Conservation (phyloP, 805 yeast genomes). For the Lachancea dasiensis region DNA sequence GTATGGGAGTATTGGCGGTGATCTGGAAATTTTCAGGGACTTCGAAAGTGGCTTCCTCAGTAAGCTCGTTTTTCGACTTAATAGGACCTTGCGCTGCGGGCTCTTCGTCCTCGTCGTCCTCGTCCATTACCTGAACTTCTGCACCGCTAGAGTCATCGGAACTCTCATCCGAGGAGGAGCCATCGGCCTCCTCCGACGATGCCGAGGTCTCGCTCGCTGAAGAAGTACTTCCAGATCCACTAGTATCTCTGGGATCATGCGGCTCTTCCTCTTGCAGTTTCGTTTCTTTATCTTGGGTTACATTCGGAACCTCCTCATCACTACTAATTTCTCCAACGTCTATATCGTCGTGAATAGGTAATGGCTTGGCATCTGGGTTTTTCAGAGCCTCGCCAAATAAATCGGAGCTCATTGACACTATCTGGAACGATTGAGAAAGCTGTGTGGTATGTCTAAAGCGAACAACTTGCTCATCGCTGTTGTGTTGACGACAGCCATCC, state of each 20-base stretch:
- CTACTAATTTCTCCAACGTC: constrained; percentile 16
- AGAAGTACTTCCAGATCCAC: too few relatives aligned
- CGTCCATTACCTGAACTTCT: constrained; percentile 17
- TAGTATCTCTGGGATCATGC: too few relatives aligned
- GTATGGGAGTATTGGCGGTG: constrained; percentile 56
- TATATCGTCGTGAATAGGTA: constrained; percentile 16
- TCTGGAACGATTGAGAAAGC: too few relatives aligned
- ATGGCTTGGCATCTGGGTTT: constrained; percentile 11
- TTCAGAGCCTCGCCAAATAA: constrained; percentile 22
- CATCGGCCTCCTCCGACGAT: not conserved
- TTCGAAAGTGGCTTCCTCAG: constrained; percentile 59
- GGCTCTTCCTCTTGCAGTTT: not conserved
- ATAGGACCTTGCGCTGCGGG: constrained; percentile 56
- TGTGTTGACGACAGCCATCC: too few relatives aligned
- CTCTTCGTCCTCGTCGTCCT: constrained; percentile 37
- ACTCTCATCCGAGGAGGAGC: constrained; percentile 10
- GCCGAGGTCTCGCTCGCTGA: constrained; percentile 19
- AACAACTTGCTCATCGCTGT: too few relatives aligned
- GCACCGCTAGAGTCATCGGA: constrained; percentile 10
- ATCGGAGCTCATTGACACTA: constrained; percentile 15
- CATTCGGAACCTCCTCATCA: constrained; percentile 7
- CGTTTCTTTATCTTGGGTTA: too few relatives aligned
- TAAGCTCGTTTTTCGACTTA: constrained; percentile 67
- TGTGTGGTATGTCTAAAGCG: too few relatives aligned
- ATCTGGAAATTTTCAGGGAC: constrained; percentile 64